Base-by-base conservation (phyloP, 345 rosid genomes). In the Brassica napus region DNA sequence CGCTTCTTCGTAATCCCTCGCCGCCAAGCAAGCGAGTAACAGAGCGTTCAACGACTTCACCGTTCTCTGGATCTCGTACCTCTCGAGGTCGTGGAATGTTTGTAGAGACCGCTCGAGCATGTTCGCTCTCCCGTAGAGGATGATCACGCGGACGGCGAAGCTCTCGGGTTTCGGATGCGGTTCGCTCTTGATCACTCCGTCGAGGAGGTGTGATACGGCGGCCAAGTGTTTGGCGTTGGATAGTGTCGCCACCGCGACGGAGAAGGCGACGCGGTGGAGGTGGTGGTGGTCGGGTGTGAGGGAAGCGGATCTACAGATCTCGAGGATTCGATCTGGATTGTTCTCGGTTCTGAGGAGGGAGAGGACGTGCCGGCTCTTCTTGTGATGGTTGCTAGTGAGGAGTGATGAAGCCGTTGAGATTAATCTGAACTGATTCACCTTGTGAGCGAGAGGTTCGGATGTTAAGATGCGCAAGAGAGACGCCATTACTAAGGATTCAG, bases 81-180 rank as follows among this genome's bases (percentile, higher is more conserved):
- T 77, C 49, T 91, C 86, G 54, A 86, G 79, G 42, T 89, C 81
- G 59, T 78, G 72, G 76, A 91, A 93, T 7, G 88, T 84, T 6
- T 80, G 68, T 52, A 89, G n/a, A 14, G 97, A 90, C 65, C 85
- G 90, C 18, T 88, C 86, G 39, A 87, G 55, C 99, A 91, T 91
- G 54, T 86, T 86, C 5, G 96, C 97, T 78, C 91, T 84, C 15
- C 97, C 99, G 81, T 83, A 95, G 12, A 95, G 86, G 70, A 90
- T 34, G 68, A 91, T 86, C 7, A 89, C 87, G 66, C 90, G 96
- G 62, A 84, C 79, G 3, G 84, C 82, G 79, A 87, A 91, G 5
- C 85, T 87, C 69, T 90, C 93, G 8, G 86, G 81, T 52, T 76
- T 82, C 70, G 89, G 85, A 77, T 91, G 83, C 7, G 92, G 87